A percentile compares a stretch with the other conserved stretches of the same genome.
Conservation (phyloP, 2,329 filamentous ascomycete genomes). For the Fusarium ambrosium region DNA sequence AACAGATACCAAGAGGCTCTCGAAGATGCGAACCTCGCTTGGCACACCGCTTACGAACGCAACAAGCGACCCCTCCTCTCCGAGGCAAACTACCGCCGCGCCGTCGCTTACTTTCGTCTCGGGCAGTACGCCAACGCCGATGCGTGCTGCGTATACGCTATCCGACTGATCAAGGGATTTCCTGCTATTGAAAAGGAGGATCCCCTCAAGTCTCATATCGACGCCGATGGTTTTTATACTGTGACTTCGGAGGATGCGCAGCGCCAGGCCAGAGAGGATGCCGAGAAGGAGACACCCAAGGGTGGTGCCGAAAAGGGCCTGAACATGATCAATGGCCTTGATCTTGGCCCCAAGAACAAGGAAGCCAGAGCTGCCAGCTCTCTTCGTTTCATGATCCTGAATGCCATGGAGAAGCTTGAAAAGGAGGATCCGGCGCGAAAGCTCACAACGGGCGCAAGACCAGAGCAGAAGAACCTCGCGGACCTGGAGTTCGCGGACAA, state of each 20-base stretch:
- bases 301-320: constrained; percentile 10
- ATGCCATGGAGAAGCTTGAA: constrained; percentile 59
- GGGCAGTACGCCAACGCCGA: constrained; percentile 81
- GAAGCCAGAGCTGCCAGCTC: constrained; percentile 59
- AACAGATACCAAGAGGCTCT: constrained; percentile 74
- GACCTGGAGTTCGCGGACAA: background rate
- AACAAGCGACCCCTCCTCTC: constrained; percentile 81
- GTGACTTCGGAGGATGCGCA: constrained; percentile 52
- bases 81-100: constrained; percentile 85
- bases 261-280: constrained; percentile 48
- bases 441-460: constrained; percentile 54
- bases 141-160: constrained; percentile 74
- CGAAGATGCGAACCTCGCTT: constrained; percentile 76
- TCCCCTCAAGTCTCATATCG: constrained; percentile 49
- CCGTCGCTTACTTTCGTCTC: constrained; percentile 78
- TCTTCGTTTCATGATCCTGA: constrained; percentile 63
- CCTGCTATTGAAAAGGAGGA: constrained; percentile 52
- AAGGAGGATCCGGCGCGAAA: constrained; percentile 61
- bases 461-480: constrained; percentile 50
- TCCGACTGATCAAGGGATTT: constrained; percentile 54
- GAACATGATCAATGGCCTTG: constrained; percentile 3
- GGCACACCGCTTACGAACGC: constrained; percentile 73
- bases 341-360: constrained; percentile 26
- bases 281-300: constrained; percentile 43
- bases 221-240: constrained; percentile 63